Evolutionary conservation across 495 filamentous ascomycete species (phyloP), one percentile per base, ranked within the genome.

Genomic region (Articulospora tetracladia): DNA sequence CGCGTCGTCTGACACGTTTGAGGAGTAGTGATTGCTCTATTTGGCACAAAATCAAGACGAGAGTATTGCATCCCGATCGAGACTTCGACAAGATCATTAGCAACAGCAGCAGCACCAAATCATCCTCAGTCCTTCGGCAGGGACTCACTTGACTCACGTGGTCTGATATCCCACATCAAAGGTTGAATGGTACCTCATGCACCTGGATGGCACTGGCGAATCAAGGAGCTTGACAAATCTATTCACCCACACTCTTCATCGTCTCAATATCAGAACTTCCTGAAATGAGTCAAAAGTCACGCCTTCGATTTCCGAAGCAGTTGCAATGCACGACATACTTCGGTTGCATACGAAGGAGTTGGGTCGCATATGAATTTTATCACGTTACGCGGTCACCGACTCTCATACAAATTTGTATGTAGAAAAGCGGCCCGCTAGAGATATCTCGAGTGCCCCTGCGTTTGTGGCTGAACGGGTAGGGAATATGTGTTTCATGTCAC

Each of bases 401-500:
- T 54, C 41, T 23, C 61, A 68, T 58, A 59, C 50, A 65, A 65
- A 64, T 64, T 68, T 62, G 36, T 46, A 53, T 68, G 65, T 20
- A 23, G 36, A 23, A 44, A 47, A 47, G 27, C 61, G 61, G 65
- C 64, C 65, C 65, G 65, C 65, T 39, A 65, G 62, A 64, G 58
- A 57, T 57, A 54, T 58, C 53, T 32, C 41, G 55, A 49, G 28
- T 53, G 20, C 28, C 53, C 53, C 30, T 32, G 53, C 53, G 4
- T 15, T 1, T 12, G 51, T 32, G 51, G 51, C 51, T n/a, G 44
- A 48, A 48, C 19, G 17, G 44, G 44, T n/a, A 48, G 7, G 44
- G 22, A 19, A 23, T 23, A 48, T 48, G 8, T 48, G 17, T 8
- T 8, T 23, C 34, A 10, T 39, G 34, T 10, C 34, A 10, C 34